phyloP scores from a whole-genome alignment of 2,329 filamentous ascomycete species.

The Berkeleyomyces rouxiae region DNA sequence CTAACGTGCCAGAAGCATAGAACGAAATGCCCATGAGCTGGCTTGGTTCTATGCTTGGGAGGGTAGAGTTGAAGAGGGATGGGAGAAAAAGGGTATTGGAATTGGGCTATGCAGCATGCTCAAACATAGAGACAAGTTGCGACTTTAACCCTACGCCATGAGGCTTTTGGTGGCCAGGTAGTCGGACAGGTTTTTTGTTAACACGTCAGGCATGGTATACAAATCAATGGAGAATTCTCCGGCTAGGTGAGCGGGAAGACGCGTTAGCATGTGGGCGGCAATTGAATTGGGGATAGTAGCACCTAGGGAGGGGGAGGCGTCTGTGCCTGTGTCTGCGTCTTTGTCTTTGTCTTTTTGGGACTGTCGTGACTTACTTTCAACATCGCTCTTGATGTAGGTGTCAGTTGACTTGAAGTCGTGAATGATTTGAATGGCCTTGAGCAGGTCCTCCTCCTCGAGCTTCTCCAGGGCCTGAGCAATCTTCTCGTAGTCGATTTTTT shows the following conservation, averaged over 20 bases:
- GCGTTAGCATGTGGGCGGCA: constrained; percentile 9
- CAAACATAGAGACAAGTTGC: neutral
- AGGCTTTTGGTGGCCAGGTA: constrained; percentile 33
- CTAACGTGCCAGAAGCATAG: no score
- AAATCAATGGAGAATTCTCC: constrained; percentile 97
- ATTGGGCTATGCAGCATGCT: no score
- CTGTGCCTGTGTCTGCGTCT: no score
- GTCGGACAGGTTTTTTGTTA: constrained; percentile 93
- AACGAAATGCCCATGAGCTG: no score
- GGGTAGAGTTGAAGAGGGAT: neutral
- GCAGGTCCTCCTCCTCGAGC: constrained; percentile 78
- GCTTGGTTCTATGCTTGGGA: neutral
- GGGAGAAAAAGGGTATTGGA: neutral
- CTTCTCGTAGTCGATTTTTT: constrained; percentile 77
- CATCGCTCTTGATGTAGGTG: constrained; percentile 93
- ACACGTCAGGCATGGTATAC: constrained; percentile 80
- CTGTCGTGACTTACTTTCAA: constrained; percentile 54
- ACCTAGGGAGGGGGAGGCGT: no score
- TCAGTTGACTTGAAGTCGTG: constrained; percentile 91
- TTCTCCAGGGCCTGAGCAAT: constrained; percentile 81
- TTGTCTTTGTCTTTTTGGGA: no score
- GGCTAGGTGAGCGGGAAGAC: constrained; percentile 28
- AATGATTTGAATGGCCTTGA: constrained; percentile 93
- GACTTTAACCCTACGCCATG: neutral
- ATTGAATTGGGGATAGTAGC: no score